Percentiles rank a stretch among this genome's conserved stretches.
Conservation (phyloP, 2,329 filamentous ascomycete genomes). For the Neobulgaria alba region DNA sequence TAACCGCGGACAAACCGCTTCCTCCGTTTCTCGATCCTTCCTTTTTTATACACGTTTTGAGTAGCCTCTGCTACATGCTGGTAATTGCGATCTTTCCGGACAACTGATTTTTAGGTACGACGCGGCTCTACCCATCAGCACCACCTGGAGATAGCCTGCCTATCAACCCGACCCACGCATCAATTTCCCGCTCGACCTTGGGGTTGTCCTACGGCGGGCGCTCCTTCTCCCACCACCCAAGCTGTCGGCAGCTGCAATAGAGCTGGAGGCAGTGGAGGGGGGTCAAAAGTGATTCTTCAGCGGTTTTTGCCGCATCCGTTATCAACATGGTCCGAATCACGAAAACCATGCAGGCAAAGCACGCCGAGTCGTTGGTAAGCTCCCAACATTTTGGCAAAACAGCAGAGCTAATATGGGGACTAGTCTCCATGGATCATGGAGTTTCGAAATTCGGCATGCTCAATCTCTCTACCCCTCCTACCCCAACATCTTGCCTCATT, state of each 20-base stretch:
- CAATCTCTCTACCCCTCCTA: slow-evolving; percentile 64
- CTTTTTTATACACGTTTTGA: not conserved
- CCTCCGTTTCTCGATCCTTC: slow-evolving; percentile 2
- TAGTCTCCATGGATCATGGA: slow-evolving; percentile 82
- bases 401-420: slow-evolving; percentile 14
- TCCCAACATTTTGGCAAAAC: slow-evolving; percentile 1
- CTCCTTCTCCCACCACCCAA: slow-evolving; percentile 26
- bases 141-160: not conserved
- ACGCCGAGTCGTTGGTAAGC: slow-evolving; percentile 58
- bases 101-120: slow-evolving; percentile 10
- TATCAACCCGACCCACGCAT: slow-evolving; percentile 8
- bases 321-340: slow-evolving; percentile 61
- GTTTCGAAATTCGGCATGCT: slow-evolving; percentile 65
- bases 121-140: slow-evolving; percentile 10
- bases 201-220: slow-evolving; percentile 30
- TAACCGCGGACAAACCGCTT: slow-evolving; percentile 2
- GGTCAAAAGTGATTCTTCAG: slow-evolving; percentile 28
- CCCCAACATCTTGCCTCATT: slow-evolving; percentile 71
- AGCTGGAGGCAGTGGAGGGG: slow-evolving; percentile 42
- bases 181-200: slow-evolving; percentile 9
- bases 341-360: slow-evolving; percentile 58
- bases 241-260: slow-evolving; percentile 21
- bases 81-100: slow-evolving; percentile 4
- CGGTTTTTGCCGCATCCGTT: slow-evolving; percentile 49
- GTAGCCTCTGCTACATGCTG: slow-evolving; percentile 5